Percentiles rank a stretch among this genome's conserved stretches.
Evolutionary conservation across 2,329 filamentous ascomycete genomes (phyloP).

Genomic region (Phyllosticta ampelicida): DNA sequence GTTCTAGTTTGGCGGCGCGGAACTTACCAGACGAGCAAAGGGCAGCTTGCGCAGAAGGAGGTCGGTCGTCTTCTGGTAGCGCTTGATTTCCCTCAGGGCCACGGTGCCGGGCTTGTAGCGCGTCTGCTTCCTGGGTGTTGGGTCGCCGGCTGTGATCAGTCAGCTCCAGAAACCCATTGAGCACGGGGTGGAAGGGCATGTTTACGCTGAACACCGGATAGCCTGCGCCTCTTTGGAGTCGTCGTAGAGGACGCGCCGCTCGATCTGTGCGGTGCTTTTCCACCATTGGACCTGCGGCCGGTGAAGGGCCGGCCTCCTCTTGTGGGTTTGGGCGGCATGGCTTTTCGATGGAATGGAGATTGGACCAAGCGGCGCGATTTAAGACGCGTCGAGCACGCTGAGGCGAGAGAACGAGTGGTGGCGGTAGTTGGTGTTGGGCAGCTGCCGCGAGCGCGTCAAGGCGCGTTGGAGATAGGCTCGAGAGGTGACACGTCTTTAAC

Average conservation of each 20-base stretch:
- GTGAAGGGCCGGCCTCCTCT: not conserved
- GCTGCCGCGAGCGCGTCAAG: not conserved
- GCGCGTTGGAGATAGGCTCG: not conserved
- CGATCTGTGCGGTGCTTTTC: not conserved
- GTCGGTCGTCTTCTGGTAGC: constrained; percentile 96
- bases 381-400: not conserved
- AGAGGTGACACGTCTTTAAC: not conserved
- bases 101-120: constrained; percentile 58
- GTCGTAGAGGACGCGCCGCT: not conserved
- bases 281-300: not conserved
- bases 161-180: not conserved
- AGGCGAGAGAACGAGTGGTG: not conserved
- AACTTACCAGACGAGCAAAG: constrained; percentile 75
- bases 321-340: not conserved
- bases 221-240: not conserved
- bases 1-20: not conserved
- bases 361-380: not conserved
- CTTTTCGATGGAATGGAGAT: not conserved
- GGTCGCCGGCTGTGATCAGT: constrained; percentile 18
- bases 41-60: constrained; percentile 94
- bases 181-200: not conserved
- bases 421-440: not conserved
- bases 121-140: constrained; percentile 22
- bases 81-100: constrained; percentile 96
- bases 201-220: constrained; percentile 1